Percentiles rank a stretch among this genome's conserved stretches.
Evolutionary conservation across 106 monocot species (phyloP).

Genomic region (Iris macrosiphon): DNA sequence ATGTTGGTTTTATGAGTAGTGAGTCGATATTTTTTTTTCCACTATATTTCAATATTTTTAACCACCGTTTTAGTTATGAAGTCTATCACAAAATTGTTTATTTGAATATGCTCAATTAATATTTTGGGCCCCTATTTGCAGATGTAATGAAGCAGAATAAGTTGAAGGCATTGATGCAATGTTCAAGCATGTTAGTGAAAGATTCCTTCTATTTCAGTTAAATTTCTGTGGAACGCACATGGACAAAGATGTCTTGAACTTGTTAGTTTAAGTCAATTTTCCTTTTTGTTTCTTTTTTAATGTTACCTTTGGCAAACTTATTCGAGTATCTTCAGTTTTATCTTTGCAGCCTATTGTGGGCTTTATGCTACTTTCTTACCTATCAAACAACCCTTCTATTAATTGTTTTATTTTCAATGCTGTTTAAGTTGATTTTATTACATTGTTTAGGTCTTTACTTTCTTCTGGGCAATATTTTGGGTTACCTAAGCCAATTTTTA

Average conservation of each 20-base stretch:
- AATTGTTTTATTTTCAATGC: not conserved
- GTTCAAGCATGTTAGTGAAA: not conserved
- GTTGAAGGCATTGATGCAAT: not conserved
- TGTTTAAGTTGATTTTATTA: not conserved
- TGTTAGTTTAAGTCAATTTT: not conserved
- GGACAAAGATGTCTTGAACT: not conserved
- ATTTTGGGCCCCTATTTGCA: not conserved
- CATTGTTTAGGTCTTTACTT: not conserved
- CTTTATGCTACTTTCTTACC: not conserved
- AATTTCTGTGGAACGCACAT: not conserved
- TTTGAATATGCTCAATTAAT: not conserved
- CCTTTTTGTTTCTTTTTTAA: not conserved
- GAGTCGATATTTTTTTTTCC: too few species aligned
- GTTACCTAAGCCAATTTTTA: not conserved
- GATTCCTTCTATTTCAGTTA: slow-evolving; percentile 2
- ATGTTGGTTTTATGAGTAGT: too few species aligned
- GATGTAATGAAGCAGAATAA: slow-evolving; percentile 10
- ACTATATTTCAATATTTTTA: not conserved
- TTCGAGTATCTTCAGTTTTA: not conserved
- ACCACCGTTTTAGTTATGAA: not conserved
- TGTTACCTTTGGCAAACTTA: not conserved
- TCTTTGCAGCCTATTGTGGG: not conserved
- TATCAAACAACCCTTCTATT: not conserved
- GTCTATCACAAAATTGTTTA: not conserved
- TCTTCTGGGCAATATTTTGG: too few species aligned